Evolutionary conservation across 2,329 filamentous ascomycete species (phyloP).

Genomic region (Exophiala aquamarina): DNA sequence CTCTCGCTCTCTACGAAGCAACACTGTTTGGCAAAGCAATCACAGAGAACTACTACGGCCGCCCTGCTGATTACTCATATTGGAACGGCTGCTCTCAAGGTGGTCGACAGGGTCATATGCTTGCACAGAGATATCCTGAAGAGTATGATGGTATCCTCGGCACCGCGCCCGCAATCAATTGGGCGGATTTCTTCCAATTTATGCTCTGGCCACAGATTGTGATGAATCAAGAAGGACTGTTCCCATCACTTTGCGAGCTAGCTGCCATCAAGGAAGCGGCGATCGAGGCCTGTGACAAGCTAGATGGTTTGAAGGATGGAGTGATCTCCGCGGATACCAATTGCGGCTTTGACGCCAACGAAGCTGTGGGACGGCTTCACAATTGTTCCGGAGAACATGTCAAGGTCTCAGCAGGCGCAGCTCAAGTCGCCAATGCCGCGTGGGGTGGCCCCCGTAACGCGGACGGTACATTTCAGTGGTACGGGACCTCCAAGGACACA

Average conservation of each 20-base stretch:
- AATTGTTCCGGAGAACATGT: constrained; percentile 2
- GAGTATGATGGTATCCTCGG: constrained; percentile 31
- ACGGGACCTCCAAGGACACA: constrained; percentile 5
- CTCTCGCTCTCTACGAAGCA: constrained; percentile 35
- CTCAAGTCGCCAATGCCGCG: constrained; percentile 31
- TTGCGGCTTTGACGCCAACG: constrained; percentile 17
- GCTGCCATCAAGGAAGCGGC: constrained; percentile 36
- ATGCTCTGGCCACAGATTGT: constrained; percentile 28
- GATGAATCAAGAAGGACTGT: constrained; percentile 20
- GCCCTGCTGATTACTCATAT: constrained; percentile 37
- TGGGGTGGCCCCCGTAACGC: constrained; percentile 34
- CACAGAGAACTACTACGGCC: constrained; percentile 14
- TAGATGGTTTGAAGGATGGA: constrained; percentile 30
- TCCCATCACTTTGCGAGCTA: constrained; percentile 33
- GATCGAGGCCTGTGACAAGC: constrained; percentile 31
- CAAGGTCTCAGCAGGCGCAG: constrained; percentile 32
- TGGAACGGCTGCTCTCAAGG: constrained; percentile 61
- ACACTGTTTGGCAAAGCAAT: constrained; percentile 30
- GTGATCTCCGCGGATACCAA: constrained; percentile 25
- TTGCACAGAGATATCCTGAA: constrained; percentile 31
- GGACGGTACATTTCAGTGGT: constrained; percentile 13
- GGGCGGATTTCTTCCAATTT: constrained; percentile 30
- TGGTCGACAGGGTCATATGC: constrained; percentile 58
- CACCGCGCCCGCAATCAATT: constrained; percentile 25
- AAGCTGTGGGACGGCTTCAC: background rate